Conservation (phyloP, 2,329 filamentous ascomycete genomes). For the Cytospora schulzeri region DNA sequence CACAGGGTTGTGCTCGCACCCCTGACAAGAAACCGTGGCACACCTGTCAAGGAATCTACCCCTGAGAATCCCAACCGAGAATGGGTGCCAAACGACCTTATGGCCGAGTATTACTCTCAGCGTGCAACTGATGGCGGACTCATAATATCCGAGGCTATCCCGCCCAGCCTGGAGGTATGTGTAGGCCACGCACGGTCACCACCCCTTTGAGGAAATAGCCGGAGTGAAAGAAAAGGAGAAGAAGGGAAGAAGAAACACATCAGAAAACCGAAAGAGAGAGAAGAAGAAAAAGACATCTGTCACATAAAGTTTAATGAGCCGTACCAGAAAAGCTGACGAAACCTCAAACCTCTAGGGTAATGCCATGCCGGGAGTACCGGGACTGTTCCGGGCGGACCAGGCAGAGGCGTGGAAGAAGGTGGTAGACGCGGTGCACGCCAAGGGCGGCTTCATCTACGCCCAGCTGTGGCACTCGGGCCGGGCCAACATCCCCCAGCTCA, state of each 20-base stretch:
- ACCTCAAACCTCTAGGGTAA: slow-evolving; percentile 23
- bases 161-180: slow-evolving; percentile 20
- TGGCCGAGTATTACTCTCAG: slow-evolving; percentile 25
- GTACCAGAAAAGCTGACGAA: background rate
- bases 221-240: no score
- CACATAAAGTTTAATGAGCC: no score
- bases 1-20: slow-evolving; percentile 28
- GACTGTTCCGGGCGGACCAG: slow-evolving; percentile 56
- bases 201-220: no score
- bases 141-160: slow-evolving; percentile 24
- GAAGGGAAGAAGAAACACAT: no score
- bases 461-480: slow-evolving; percentile 66
- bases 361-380: slow-evolving; percentile 50
- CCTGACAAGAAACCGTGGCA: slow-evolving; percentile 27
- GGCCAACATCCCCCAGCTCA: slow-evolving; percentile 28
- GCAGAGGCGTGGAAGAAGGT: slow-evolving; percentile 59
- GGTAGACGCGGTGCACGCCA: slow-evolving; percentile 60
- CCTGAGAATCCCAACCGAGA: slow-evolving; percentile 23
- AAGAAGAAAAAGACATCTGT: no score
- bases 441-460: slow-evolving; percentile 58
- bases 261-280: no score
- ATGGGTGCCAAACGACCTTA: slow-evolving; percentile 25
- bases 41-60: slow-evolving; percentile 20
- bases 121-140: slow-evolving; percentile 22
- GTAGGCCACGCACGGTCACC: no score